Percentiles rank a stretch among this genome's conserved stretches.
Conservation (phyloP, 257 asterid genomes). For the Lycium ferocissimum region DNA sequence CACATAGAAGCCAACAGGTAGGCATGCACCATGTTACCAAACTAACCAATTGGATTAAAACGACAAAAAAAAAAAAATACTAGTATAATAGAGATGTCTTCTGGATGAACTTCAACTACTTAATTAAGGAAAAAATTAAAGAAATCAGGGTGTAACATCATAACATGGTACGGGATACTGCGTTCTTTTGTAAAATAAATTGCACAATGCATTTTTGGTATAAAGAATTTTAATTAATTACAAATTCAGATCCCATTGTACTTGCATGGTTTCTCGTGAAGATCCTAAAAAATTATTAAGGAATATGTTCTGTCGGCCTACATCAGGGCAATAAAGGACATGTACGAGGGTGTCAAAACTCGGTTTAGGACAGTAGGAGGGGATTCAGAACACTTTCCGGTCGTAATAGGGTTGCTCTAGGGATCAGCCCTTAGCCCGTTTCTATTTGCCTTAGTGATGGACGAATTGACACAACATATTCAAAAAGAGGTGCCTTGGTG, state of each 20-base stretch:
- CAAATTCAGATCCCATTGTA: not conserved
- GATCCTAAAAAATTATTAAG: not conserved
- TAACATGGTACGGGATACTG: not conserved
- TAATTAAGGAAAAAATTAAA: not conserved
- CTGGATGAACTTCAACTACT: slow-evolving; percentile 24
- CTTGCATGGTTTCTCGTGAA: not conserved
- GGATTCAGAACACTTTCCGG: too few relatives aligned
- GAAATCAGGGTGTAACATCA: not conserved
- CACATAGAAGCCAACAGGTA: slow-evolving; percentile 6
- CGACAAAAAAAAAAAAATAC: not conserved
- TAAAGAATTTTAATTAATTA: not conserved
- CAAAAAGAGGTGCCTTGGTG: too few relatives aligned
- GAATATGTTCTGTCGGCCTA: not conserved
- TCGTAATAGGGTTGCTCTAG: too few relatives aligned
- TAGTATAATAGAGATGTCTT: not conserved
- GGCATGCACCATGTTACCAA: not conserved
- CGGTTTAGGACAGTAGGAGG: too few relatives aligned
- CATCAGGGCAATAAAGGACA: too few relatives aligned
- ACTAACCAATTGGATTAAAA: not conserved
- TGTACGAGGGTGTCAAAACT: too few relatives aligned
- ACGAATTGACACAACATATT: too few relatives aligned
- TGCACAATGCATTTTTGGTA: not conserved
- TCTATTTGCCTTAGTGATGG: too few relatives aligned
- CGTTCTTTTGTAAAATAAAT: not conserved
- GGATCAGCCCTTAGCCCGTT: too few relatives aligned